Base-by-base conservation (phyloP, 23 red algal genomes). In the Gracilaria domingensis region DNA sequence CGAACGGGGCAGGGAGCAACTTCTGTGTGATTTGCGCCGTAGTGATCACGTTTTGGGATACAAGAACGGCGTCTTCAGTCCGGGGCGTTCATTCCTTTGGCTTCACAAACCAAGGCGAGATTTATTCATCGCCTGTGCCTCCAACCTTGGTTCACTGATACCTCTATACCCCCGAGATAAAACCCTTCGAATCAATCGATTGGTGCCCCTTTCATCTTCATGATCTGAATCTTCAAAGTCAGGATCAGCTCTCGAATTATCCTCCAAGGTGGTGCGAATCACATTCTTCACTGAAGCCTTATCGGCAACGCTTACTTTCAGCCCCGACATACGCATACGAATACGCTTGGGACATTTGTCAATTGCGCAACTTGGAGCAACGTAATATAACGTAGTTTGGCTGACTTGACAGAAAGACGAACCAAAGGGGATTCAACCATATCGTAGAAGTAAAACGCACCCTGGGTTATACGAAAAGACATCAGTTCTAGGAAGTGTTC, bases 371-470 rank as follows among this genome's bases (percentile, higher is more conserved):
- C 49, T 56, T 14, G 87, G 87, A 35, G 87, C 87, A 53, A 74
- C 87, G 76, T 90, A 90, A 70, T 55, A 40, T 90, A 90, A 8
- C 87, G 70, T 25, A 90, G 42, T 36, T 90, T 90, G 44, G 87
- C 87, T 39, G 57, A 81, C 48, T 66, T 45, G 44, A 90, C 87
- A 44, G 57, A 65, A 49, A 90, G 37, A 8, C 87, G 87, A 80
- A 90, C 73, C 26, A 90, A 57, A 35, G 87, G 87, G 23, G 87
- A 90, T 26, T 90, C 54, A 38, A 55, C 87, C 87, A 90, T 90
- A 67, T 90, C 87, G 29, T 75, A 90, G 28, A 90, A 80, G 44
- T 90, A 90, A 66, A 90, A 90, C 12, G 87, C 87, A 12, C 87
- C 87, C 23, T 45, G 37, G 24, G 74, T 90, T 30, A 90, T 73